These are phyloP conservation scores for Triticum dicoccoides DNA, from an alignment of 176 grass and related monocot genomes.

Conservation along the genomic window DNA sequence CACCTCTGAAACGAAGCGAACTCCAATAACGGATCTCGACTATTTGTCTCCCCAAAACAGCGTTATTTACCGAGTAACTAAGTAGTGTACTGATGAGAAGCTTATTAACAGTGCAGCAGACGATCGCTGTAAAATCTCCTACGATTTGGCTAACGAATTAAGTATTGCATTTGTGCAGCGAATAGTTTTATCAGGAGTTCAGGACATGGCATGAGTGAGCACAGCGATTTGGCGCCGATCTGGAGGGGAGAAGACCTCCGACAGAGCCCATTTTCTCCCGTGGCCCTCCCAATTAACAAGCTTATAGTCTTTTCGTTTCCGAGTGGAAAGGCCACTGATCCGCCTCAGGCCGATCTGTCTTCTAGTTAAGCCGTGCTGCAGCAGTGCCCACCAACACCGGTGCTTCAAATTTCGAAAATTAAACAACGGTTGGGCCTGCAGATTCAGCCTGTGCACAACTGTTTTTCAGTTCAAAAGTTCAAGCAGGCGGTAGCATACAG, in stretches of 20 bases:
- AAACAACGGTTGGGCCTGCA: slow-evolving; percentile 37
- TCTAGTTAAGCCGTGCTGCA: slow-evolving; percentile 26
- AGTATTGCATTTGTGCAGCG: not conserved
- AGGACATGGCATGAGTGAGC: not conserved
- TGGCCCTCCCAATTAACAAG: slow-evolving; percentile 42
- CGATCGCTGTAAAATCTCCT: not conserved
- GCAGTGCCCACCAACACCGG: not conserved
- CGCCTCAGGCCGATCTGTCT: slow-evolving; percentile 41
- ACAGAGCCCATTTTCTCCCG: slow-evolving; percentile 40
- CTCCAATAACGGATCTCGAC: slow-evolving; percentile 49
- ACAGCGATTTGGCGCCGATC: slow-evolving; percentile 42
- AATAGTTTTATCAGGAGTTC: not conserved
- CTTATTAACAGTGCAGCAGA: not conserved
- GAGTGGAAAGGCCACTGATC: slow-evolving; percentile 34
- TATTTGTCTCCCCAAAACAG: slow-evolving; percentile 19
- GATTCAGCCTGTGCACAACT: slow-evolving; percentile 6
- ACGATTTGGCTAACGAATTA: not conserved
- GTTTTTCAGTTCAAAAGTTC: slow-evolving; percentile 21
- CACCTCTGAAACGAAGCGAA: slow-evolving; percentile 48
- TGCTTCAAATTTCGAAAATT: slow-evolving; percentile 16
- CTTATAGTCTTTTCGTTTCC: slow-evolving; percentile 38
- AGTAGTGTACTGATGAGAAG: not conserved
- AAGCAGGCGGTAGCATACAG: not conserved
- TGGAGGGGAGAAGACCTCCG: slow-evolving; percentile 25
- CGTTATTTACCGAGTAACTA: not conserved